These are phyloP conservation scores for Hemisphaericaspora lyxosophila DNA, from an alignment of 1,139 yeast species.

Conservation along the genomic window DNA sequence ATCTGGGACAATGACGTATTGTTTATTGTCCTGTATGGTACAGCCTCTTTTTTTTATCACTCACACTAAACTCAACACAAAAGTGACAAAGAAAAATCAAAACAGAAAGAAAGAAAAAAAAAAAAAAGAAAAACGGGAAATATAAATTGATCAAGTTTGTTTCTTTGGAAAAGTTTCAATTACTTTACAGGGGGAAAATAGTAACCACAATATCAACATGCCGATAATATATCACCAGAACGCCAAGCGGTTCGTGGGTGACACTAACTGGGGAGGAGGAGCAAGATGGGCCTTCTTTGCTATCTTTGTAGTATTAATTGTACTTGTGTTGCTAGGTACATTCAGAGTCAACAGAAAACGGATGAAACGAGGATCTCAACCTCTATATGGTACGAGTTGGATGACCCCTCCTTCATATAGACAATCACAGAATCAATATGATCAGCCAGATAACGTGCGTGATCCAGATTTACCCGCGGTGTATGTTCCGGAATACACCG, in stretches of 20 bases:
- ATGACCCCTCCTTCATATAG: conserved; percentile 86
- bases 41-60: not conserved
- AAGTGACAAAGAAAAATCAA: not conserved
- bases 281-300: conserved; percentile 62
- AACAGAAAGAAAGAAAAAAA: not conserved
- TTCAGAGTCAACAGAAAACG: conserved; percentile 62
- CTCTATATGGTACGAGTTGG: conserved; percentile 85
- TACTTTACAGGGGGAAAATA: too few species aligned
- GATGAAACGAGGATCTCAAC: conserved; percentile 59
- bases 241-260: conserved; percentile 13
- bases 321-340: conserved; percentile 51
- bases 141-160: too few species aligned
- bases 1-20: too few species aligned
- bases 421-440: conserved; percentile 67
- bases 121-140: too few species aligned
- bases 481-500: conserved; percentile 68
- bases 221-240: not conserved
- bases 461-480: conserved; percentile 38
- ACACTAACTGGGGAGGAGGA: conserved; percentile 32
- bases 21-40: too few species aligned
- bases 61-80: not conserved
- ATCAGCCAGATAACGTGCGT: conserved; percentile 34
- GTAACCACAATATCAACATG: not conserved
- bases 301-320: conserved; percentile 47
- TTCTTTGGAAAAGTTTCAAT: too few species aligned